These are phyloP conservation scores for Crassisporium funariophilum DNA, from an alignment of 768 basidiomycete species.

Conservation along the genomic window DNA sequence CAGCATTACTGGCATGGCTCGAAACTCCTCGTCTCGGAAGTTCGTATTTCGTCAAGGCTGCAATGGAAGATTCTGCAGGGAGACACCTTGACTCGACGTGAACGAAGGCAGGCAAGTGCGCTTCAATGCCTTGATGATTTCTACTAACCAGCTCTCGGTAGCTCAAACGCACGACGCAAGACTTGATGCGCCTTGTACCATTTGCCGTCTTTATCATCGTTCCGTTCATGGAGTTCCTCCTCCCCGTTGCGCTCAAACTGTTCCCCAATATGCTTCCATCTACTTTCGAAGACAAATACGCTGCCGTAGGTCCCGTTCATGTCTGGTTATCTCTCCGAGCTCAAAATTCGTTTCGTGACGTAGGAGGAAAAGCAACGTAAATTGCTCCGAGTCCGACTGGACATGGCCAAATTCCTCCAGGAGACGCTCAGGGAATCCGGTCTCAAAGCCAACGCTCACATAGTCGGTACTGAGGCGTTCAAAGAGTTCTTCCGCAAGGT, in stretches of 20 bases:
- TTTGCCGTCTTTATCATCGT: slow-evolving; percentile 95
- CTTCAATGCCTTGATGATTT: slow-evolving; percentile 5
- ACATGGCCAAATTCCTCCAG: slow-evolving; percentile 99
- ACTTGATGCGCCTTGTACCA: slow-evolving; percentile 89
- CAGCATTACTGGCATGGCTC: slow-evolving; percentile 97
- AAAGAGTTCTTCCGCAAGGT: slow-evolving; percentile 99
- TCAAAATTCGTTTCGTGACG: background rate
- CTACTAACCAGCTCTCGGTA: slow-evolving; percentile 30
- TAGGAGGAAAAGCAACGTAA: slow-evolving; percentile 98
- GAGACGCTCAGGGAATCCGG: slow-evolving; percentile 96
- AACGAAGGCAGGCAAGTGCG: slow-evolving; percentile 79
- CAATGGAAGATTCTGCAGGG: slow-evolving; percentile 94
- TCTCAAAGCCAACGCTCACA: slow-evolving; percentile 89
- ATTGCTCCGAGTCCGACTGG: slow-evolving; percentile 88
- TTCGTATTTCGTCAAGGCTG: slow-evolving; percentile 84
- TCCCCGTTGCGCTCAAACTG: slow-evolving; percentile 93
- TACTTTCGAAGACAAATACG: slow-evolving; percentile 97
- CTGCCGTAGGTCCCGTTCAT: slow-evolving; percentile 57
- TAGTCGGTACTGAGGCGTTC: slow-evolving; percentile 93
- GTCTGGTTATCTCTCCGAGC: background rate
- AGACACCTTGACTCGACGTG: slow-evolving; percentile 87
- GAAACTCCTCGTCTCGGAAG: slow-evolving; percentile 92
- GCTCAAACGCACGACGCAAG: slow-evolving; percentile 92
- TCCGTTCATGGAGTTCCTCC: slow-evolving; percentile 96
- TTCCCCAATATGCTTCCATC: slow-evolving; percentile 99